A percentile compares a stretch with the other conserved stretches of the same genome.
Conservation (phyloP, 768 basidiomycete genomes). For the Mycena amicta region DNA sequence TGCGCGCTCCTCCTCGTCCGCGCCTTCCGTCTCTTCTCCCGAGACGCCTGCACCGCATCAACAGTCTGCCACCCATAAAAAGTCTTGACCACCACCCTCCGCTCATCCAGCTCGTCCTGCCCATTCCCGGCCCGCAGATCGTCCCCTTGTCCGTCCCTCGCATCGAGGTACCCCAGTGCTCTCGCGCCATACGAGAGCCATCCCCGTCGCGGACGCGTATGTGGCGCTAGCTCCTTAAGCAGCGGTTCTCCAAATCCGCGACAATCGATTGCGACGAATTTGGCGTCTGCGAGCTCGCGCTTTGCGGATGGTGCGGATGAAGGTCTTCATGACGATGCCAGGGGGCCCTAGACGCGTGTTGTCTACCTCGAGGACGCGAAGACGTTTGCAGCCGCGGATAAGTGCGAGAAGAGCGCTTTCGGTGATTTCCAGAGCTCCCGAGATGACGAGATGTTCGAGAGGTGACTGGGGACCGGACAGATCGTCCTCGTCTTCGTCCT, state of each 20-base stretch:
- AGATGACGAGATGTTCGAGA: conserved; percentile 73
- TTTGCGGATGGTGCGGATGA: conserved; percentile 58
- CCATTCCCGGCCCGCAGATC: conserved; percentile 70
- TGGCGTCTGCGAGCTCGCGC: conserved; percentile 52
- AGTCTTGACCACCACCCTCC: conserved; percentile 75
- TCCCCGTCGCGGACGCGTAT: conserved; percentile 70
- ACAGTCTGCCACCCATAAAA: conserved; percentile 89
- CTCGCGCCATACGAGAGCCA: conserved; percentile 77
- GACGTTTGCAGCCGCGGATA: conserved; percentile 60
- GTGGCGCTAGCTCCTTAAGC: conserved; percentile 59
- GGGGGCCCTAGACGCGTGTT: conserved; percentile 72
- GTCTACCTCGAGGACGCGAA: conserved; percentile 77
- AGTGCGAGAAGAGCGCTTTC: conserved; percentile 66
- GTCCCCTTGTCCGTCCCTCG: conserved; percentile 61
- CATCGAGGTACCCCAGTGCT: conserved; percentile 71
- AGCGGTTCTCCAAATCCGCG: conserved; percentile 63
- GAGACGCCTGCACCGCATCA: conserved; percentile 66
- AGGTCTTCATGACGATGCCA: conserved; percentile 64
- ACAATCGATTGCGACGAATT: conserved; percentile 75
- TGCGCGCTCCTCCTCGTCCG: conserved; percentile 46
- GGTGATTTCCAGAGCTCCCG: conserved; percentile 63
- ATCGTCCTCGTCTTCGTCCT: conserved; percentile 18
- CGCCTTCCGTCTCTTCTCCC: conserved; percentile 68
- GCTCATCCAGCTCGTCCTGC: conserved; percentile 81
- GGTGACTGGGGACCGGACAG: conserved; percentile 48